Evolutionary conservation across 306 rosid genomes (phyloP), one percentile per base, ranked within the genome.

Genomic region (Inga leiocalycina): DNA sequence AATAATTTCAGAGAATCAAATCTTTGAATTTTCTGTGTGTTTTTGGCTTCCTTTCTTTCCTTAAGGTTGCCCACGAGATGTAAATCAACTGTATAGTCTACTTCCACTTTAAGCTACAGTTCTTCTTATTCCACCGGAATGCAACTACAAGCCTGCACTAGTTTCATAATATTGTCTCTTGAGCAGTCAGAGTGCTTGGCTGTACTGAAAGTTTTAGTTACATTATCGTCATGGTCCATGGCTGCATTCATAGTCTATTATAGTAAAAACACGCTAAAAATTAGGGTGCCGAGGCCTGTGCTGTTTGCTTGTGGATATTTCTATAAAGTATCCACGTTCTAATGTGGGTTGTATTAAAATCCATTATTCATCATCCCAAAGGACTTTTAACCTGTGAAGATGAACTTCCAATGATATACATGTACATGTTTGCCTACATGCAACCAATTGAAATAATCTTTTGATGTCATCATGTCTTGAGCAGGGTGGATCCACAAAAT

Each of bases 401-500:
- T 24, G 71, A 82, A 77, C 45, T 65, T 80, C 46, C 22, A 80
- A 80, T 79, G 73, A 65, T 81, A 81, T 41, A 57, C 20, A 72
- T 76, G 69, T 71, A 27, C n/a, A 41, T 15, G 0, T 52, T 16
- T 77, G 46, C 27, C 44, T 80, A 75, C 56, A 27, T 65, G 69
- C 78, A 57, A 45, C 71, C 44, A 74, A 49, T 88, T 83, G 57
- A 83, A 46, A 39, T 82, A 37, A 87, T 83, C 46, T 77, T 73
- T 76, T 84, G 71, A 34, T 86, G 76, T 82, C 81, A 37, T 82
- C 79, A 44, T 90, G 79, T 81, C 71, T 81, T 81, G 78, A 68
- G 52, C 91, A 96, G 99, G 99, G 99, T 83, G 99, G 98, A 85
- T 91, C 99, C 79, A 83, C 94, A 8, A 96, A 94, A 78, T 96